Conservation (phyloP, 1,139 yeast genomes). For the Saccharomyces uvarum region DNA sequence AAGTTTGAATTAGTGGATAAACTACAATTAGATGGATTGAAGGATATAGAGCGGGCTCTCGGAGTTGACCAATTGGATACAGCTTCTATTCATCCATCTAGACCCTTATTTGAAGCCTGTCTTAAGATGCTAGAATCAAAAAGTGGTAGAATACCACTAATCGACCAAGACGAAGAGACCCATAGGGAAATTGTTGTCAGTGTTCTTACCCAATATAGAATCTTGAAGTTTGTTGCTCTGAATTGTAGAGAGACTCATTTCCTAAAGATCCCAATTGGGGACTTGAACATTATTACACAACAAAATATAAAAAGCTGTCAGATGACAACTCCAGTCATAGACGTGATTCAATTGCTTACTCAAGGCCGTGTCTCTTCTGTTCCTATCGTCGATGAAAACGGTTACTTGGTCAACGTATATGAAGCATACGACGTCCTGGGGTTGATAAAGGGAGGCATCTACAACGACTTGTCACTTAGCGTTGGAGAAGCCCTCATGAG, state of each 20-base stretch:
- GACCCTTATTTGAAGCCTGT: constrained; percentile 88
- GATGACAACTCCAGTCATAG: constrained; percentile 89
- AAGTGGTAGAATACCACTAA: constrained; percentile 89
- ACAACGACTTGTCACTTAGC: constrained; percentile 80
- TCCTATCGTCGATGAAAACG: constrained; percentile 79
- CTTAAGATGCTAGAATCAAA: constrained; percentile 81
- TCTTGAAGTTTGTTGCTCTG: constrained; percentile 87
- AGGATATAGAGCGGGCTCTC: constrained; percentile 78
- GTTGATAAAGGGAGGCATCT: constrained; percentile 87
- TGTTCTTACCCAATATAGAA: constrained; percentile 93
- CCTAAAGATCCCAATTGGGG: constrained; percentile 67
- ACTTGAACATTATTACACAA: constrained; percentile 57
- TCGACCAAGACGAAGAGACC: constrained; percentile 89
- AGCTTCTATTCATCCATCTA: constrained; percentile 83
- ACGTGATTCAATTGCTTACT: constrained; percentile 78
- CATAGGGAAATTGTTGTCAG: constrained; percentile 90
- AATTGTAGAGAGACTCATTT: constrained; percentile 92
- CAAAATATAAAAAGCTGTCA: constrained; percentile 67
- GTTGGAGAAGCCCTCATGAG: constrained; percentile 96
- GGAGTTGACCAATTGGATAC: constrained; percentile 89
- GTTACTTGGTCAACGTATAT: constrained; percentile 77
- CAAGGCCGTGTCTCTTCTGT: constrained; percentile 79
- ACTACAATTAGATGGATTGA: constrained; percentile 74
- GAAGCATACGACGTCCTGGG: constrained; percentile 95
- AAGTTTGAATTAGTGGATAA: constrained; percentile 84